Base-by-base conservation (phyloP, 768 basidiomycete species). In the Rhodotorula taiwanensis region DNA sequence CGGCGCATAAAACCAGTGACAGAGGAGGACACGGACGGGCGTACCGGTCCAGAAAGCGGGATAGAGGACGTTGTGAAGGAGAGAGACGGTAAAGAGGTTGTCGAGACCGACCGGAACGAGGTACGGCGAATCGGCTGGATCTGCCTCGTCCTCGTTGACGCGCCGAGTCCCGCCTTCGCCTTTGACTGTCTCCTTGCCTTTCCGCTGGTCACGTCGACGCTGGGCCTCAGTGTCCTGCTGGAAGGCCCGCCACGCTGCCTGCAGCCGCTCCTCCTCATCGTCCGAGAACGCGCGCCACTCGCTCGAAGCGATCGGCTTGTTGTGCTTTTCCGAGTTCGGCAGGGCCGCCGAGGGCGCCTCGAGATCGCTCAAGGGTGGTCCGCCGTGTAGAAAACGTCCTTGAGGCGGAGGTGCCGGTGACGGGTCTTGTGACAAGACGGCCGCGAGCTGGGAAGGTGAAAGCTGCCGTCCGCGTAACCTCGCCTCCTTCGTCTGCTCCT, bases 31-130 rank as follows among this genome's bases (percentile, higher is more conserved):
- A 16, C 64, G 67, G n/a, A 69, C 65, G 28, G 51, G 48, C 0
- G 51, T 42, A 5, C 66, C 68, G 39, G 44, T 45, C 72, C 72
- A 73, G 54, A 73, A 73, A 33, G 61, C 68, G 2, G 72, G 70
- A 50, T 52, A 66, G 15, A 72, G 58, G 41, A 63, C 39, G 14
- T 47, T 39, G 21, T 59, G 7, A n/a, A 36, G 11, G 23, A 71
- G 64, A 23, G 66, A 58, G 44, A 66, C 64, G 30, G 61, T 54
- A 58, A 71, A 73, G 36, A 71, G 64, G 27, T 57, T 55, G 64
- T 73, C 72, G 36, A 70, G 68, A 13, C 70, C 69, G 39, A 70
- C 68, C 36, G 65, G 66, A 10, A 68, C 44, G 28, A 55, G 23
- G 51, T 63, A 36, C 0, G 58, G 48, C 18, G 47, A 31, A 20